Percentiles rank a stretch among this genome's conserved stretches.
Conservation (phyloP, 495 filamentous ascomycete genomes). For the Trichoderma orchidacearum region DNA sequence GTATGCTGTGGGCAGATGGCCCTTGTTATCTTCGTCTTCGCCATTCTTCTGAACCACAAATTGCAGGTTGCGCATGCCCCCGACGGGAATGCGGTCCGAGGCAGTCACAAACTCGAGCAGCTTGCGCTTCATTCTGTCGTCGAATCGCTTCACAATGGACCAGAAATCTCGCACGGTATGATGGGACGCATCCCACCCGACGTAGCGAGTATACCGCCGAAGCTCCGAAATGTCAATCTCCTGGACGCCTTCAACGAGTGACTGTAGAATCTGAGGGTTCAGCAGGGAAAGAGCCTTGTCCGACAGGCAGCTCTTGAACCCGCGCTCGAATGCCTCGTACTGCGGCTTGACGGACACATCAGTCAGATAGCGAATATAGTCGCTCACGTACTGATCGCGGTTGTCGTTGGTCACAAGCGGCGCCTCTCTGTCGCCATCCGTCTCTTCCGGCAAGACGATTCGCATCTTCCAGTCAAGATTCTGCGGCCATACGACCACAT, state of each 20-base stretch:
- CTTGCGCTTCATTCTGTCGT: constrained; percentile 50
- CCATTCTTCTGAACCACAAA: constrained; percentile 78
- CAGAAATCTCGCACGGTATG: constrained; percentile 68
- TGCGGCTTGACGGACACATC: constrained; percentile 64
- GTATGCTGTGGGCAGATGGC: constrained; percentile 61
- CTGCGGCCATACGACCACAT: constrained; percentile 25
- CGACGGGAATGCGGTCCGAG: constrained; percentile 78
- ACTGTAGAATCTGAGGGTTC: constrained; percentile 53
- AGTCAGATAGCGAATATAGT: constrained; percentile 80
- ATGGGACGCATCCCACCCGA: constrained; percentile 59
- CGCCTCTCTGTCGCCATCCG: constrained; percentile 32
- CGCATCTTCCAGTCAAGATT: constrained; percentile 11
- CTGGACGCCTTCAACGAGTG: constrained; percentile 67
- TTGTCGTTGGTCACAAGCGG: constrained; percentile 61
- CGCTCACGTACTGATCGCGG: constrained; percentile 62
- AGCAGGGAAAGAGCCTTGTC: constrained; percentile 57
- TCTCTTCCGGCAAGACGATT: constrained; percentile 12
- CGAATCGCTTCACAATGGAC: constrained; percentile 55
- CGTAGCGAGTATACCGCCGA: constrained; percentile 55
- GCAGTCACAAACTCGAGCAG: constrained; percentile 93
- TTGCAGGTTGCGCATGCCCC: constrained; percentile 61
- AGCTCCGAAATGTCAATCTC: constrained; percentile 64
- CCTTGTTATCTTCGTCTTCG: constrained; percentile 33
- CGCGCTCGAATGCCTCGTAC: constrained; percentile 63
- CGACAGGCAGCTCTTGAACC: constrained; percentile 69